Evolutionary conservation across 108 stramenopile species (phyloP), one percentile per base, ranked within the genome.

Genomic region (Seminavis robusta): DNA sequence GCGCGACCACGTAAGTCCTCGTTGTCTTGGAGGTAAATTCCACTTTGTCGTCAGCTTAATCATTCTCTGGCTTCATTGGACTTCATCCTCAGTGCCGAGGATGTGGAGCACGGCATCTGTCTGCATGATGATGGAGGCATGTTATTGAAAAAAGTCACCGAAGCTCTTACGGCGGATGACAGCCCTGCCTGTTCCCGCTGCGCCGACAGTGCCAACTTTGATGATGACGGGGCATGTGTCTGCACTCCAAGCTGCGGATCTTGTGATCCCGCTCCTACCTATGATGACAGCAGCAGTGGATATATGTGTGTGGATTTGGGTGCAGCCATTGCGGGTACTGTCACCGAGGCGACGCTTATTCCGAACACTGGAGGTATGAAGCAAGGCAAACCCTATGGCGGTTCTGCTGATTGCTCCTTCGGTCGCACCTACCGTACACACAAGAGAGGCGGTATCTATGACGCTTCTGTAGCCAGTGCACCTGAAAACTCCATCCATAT

Each of bases 391-490:
- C 33, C 33, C 7, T 61, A 61, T 34, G 47, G 33, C 23, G 17
- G 27, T n/a, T 61, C 59, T 25, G 24, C 47, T 20, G 59, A 61
- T 36, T 61, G 59, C 28, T 17, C 33, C n/a, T 61, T 61, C 33
- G 59, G 59, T 15, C 27, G 59, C 8, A 49, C 59, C 33, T 61
- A 61, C 59, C 59, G 59, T 50, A 26, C 13, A 9, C 59, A 61
- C 47, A 61, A 61, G 23, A 47, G 59, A 10, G 59, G 59, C 17
- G 19, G 23, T 8, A 61, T 40, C 13, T 61, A 61, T 21, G 59
- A 61, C 28, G 59, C 59, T 11, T 27, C 47, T 38, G 48, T 61
- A 3, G 47, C 59, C 32, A 61, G 50, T 25, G 15, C 21, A 19
- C 59, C 59, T 9, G 27, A 19, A 15, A 23, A 61, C 32, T 61